phyloP scores from a whole-genome alignment of 2,329 filamentous ascomycete species.

The Conoideocrella luteorostrata region DNA sequence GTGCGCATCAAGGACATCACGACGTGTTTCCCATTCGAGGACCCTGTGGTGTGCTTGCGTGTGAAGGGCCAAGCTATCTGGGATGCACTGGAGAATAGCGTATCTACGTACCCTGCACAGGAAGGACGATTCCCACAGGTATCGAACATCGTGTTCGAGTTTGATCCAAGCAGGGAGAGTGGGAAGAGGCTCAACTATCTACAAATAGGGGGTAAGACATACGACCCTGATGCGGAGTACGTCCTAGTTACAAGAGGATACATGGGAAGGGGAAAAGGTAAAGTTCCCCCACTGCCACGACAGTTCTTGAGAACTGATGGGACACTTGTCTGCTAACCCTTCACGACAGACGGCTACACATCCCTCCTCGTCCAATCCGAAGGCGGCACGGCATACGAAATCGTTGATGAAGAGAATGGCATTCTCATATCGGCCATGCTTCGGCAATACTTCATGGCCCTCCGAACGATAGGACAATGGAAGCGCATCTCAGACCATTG shows the following conservation, averaged over 20 bases:
- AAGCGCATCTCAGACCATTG: slow-evolving; percentile 66
- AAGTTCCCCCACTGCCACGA: too few relatives aligned
- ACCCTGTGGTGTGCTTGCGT: slow-evolving; percentile 73
- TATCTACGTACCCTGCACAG: slow-evolving; percentile 72
- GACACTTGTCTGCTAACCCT: neutral
- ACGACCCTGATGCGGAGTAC: slow-evolving; percentile 61
- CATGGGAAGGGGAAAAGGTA: slow-evolving; percentile 74
- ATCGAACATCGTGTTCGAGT: slow-evolving; percentile 71
- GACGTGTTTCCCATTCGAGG: slow-evolving; percentile 88
- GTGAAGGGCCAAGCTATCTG: slow-evolving; percentile 66
- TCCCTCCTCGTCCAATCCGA: slow-evolving; percentile 69
- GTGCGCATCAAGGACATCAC: slow-evolving; percentile 75
- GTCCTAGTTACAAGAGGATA: slow-evolving; percentile 76
- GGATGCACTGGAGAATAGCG: slow-evolving; percentile 78
- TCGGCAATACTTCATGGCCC: slow-evolving; percentile 83
- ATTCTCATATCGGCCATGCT: slow-evolving; percentile 81
- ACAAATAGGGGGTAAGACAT: slow-evolving; percentile 52
- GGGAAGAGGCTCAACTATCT: slow-evolving; percentile 59
- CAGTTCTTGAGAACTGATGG: too few relatives aligned
- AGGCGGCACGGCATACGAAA: slow-evolving; percentile 68
- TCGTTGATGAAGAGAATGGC: slow-evolving; percentile 81
- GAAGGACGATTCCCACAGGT: slow-evolving; percentile 84
- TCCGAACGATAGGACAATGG: slow-evolving; percentile 78
- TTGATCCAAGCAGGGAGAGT: slow-evolving; percentile 55
- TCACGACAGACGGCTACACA: slow-evolving; percentile 61